Evolutionary conservation across 352 stramenopile species (phyloP).

Genomic region (Aphanomyces stellatus): DNA sequence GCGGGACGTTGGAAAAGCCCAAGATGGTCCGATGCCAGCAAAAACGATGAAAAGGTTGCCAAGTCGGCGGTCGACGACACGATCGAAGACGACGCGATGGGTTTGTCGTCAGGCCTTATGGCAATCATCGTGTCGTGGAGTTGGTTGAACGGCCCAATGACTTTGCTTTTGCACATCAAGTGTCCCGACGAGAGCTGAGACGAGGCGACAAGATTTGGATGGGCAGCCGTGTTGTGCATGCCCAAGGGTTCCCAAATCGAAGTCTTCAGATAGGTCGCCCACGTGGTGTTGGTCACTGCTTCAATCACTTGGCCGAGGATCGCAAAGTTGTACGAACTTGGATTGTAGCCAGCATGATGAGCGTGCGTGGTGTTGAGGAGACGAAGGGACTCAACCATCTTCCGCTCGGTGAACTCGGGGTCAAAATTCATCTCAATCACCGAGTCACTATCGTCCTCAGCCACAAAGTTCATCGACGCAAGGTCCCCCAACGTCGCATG

Average conservation of each 20-base stretch:
- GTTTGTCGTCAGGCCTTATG: not conserved
- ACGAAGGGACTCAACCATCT: too few relatives aligned
- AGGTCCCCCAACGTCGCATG: conserved; percentile 45
- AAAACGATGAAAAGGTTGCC: conserved; percentile 36
- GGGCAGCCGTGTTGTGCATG: conserved; percentile 47
- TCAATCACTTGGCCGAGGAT: conserved; percentile 54
- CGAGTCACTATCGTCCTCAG: too few relatives aligned
- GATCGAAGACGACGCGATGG: conserved; percentile 34
- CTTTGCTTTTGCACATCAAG: conserved; percentile 34
- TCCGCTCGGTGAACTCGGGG: too few relatives aligned
- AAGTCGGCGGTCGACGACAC: conserved; percentile 49
- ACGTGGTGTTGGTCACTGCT: conserved; percentile 32
- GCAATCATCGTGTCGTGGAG: conserved; percentile 5
- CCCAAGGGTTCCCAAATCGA: conserved; percentile 43
- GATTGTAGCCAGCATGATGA: too few relatives aligned
- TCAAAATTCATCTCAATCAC: too few relatives aligned
- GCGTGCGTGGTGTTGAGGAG: too few relatives aligned
- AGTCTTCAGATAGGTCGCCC: conserved; percentile 40
- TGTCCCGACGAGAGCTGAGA: conserved; percentile 32
- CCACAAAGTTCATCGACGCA: conserved; percentile 48
- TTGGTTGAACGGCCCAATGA: conserved; percentile 40
- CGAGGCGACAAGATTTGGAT: conserved; percentile 23
- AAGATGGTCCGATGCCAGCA: conserved; percentile 48
- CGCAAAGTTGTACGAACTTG: conserved; percentile 47
- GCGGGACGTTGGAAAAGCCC: conserved; percentile 31